Base-by-base conservation (phyloP, 495 filamentous ascomycete species). In the Penicillium soppii region DNA sequence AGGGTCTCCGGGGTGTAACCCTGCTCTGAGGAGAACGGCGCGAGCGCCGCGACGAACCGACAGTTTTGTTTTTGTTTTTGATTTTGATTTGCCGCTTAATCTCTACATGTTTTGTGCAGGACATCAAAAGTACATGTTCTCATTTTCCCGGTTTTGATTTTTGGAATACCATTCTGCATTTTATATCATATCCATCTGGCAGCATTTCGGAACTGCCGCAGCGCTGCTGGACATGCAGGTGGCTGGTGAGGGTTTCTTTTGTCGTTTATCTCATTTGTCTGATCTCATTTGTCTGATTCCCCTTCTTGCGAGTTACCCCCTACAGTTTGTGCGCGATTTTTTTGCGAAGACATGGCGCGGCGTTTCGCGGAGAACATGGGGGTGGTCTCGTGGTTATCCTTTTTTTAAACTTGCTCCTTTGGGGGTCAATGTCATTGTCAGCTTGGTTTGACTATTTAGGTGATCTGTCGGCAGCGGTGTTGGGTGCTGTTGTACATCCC, bases 1-100 rank as follows among this genome's bases (percentile, higher is more conserved):
- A 43, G 66, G 69, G 56, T 56, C 69, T 72, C 67, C 66, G 54
- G 56, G 62, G 37, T 51, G 23, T 59, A 54, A 70, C 57, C 56
- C 66, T 56, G 47, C 61, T n/a, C n/a, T n/a, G n/a, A n/a, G n/a
- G n/a, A n/a, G n/a, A n/a, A n/a, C 53, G 52, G 15, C 43, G 37
- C 46, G 37, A 58, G 48, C 50, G 45, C 32, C 40, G 58, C 39
- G 48, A 33, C 40, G 26, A 22, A 50, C 5, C 9, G 19, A 25
- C 48, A 41, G 20, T 27, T 15, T 44, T 51, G 36, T 37, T 58
- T 49, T 57, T 50, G 43, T 38, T 55, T 58, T 62, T 48, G 43
- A 57, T 48, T 59, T 47, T 56, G 26, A 26, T 19, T 40, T 40
- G 4, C 12, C 17, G 42, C 13, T 27, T 17, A 42, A 27, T 45